Evolutionary conservation across 2,329 filamentous ascomycete genomes (phyloP).

Genomic region (Cladophialophora bantiana): DNA sequence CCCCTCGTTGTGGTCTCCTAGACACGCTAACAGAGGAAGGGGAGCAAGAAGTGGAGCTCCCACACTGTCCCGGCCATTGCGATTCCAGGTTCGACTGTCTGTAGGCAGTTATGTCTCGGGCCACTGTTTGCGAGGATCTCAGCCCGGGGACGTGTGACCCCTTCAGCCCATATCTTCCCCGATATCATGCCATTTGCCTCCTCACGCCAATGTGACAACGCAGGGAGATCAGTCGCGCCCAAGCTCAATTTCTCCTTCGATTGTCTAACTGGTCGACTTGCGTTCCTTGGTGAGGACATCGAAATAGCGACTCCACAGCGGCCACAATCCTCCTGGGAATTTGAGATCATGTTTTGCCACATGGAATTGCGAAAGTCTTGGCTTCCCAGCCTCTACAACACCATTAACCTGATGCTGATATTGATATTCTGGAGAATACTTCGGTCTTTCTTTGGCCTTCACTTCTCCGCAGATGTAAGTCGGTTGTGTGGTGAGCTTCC

Average conservation of each 20-base stretch:
- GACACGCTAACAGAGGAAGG: neutral
- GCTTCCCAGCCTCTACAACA: neutral
- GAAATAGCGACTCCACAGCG: neutral
- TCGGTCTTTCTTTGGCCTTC: neutral
- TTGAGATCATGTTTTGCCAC: neutral
- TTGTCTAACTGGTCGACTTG: slow-evolving; percentile 1
- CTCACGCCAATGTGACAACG: neutral
- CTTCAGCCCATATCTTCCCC: neutral
- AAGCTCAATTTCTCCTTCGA: neutral
- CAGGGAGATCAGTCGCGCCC: neutral
- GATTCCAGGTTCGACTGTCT: neutral
- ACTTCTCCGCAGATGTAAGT: neutral
- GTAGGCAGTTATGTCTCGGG: neutral
- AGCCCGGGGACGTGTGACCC: neutral
- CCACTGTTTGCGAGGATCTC: neutral
- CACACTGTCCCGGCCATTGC: neutral
- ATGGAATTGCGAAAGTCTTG: neutral
- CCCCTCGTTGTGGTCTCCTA: neutral
- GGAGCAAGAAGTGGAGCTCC: neutral
- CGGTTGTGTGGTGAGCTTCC: neutral
- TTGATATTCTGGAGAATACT: neutral
- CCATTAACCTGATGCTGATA: slow-evolving; percentile 5
- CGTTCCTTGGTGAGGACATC: neutral
- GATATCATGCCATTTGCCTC: neutral
- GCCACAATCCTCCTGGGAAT: neutral